Conservation (phyloP, 1,139 yeast species). For the Candida mesenterica region DNA sequence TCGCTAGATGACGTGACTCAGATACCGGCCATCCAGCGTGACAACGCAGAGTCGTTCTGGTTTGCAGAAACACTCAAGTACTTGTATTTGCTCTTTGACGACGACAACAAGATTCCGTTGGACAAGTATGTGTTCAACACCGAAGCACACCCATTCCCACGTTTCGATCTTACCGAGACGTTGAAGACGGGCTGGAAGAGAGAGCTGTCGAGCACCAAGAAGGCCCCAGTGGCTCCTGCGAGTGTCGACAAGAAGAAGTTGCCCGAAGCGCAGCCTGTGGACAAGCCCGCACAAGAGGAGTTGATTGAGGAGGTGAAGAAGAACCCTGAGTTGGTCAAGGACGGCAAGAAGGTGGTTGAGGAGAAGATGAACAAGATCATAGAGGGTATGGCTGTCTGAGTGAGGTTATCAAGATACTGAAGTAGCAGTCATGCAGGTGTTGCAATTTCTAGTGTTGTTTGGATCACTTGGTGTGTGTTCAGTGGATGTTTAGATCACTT, state of each 20-base stretch:
- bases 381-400: constrained; percentile 9
- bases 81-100: constrained; percentile 76
- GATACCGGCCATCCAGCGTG: constrained; percentile 52
- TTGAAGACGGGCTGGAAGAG: constrained; percentile 69
- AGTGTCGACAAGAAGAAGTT: constrained; percentile 30
- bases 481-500: no score
- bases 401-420: no score
- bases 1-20: constrained; percentile 64
- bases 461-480: no score
- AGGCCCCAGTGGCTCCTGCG: constrained; percentile 15
- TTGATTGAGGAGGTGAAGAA: constrained; percentile 36
- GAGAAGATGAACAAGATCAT: constrained; percentile 27
- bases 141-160: constrained; percentile 91
- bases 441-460: not conserved
- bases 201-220: constrained; percentile 20
- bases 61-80: constrained; percentile 90
- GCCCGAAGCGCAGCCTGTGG: constrained; percentile 47
- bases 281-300: constrained; percentile 39
- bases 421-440: not conserved
- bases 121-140: constrained; percentile 81
- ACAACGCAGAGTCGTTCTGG: constrained; percentile 94
- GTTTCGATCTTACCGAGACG: constrained; percentile 51
- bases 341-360: constrained; percentile 23
- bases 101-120: constrained; percentile 58
- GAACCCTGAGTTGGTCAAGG: constrained; percentile 29